A percentile compares a stretch with the other conserved stretches of the same genome.
phyloP scores from a whole-genome alignment of 371 early-diverging fungal species.

The Batkoa obscura region DNA sequence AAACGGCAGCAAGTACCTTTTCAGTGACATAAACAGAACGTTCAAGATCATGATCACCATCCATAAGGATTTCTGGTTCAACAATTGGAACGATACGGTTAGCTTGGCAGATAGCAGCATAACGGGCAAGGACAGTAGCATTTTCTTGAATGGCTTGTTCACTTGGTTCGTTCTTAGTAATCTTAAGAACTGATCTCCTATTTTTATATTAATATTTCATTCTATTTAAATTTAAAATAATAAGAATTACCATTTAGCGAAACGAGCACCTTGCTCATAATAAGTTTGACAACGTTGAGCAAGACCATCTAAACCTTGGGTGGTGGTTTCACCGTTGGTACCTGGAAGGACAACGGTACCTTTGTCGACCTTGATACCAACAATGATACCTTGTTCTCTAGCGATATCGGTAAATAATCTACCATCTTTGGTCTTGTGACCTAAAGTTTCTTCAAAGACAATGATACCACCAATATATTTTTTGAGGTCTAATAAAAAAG shows the following conservation, averaged over 20 bases:
- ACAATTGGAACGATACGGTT: slow-evolving; percentile 44
- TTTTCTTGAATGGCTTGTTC: slow-evolving; percentile 31
- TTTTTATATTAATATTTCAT: not conserved
- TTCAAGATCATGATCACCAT: slow-evolving; percentile 34
- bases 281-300: slow-evolving; percentile 24
- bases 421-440: slow-evolving; percentile 25
- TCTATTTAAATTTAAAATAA: not conserved
- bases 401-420: slow-evolving; percentile 23
- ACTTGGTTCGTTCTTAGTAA: slow-evolving; percentile 20
- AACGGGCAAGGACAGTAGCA: slow-evolving; percentile 38
- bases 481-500: slow-evolving; percentile 13
- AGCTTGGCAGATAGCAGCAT: slow-evolving; percentile 38
- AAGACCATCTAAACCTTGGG: slow-evolving; percentile 40
- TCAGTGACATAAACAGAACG: slow-evolving; percentile 21
- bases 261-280: slow-evolving; percentile 28
- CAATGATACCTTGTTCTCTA: slow-evolving; percentile 21
- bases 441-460: slow-evolving; percentile 42
- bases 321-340: slow-evolving; percentile 34
- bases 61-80: slow-evolving; percentile 50
- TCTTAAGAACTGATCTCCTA: slow-evolving; percentile 29
- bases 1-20: slow-evolving; percentile 26
- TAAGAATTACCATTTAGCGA: slow-evolving; percentile 35
- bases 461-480: slow-evolving; percentile 42
- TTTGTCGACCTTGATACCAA: slow-evolving; percentile 51
- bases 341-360: slow-evolving; percentile 22